Evolutionary conservation across 2,329 filamentous ascomycete species (phyloP), one percentile per base, ranked within the genome.

Genomic region (Ophiostoma novo-ulmi): DNA sequence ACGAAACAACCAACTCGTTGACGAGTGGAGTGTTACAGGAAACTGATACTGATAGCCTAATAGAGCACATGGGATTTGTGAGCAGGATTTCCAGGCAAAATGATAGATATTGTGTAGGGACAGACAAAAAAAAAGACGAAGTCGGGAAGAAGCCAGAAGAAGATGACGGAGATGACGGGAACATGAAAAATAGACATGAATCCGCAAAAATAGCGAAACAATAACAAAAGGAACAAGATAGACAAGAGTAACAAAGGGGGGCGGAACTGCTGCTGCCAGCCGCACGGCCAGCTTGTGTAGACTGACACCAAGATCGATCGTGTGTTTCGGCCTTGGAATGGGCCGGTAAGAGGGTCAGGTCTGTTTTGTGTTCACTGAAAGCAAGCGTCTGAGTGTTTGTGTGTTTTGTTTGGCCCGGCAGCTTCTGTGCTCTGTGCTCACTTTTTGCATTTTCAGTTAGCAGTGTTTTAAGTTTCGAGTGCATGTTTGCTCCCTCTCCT

Each of bases 321-420:
- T 70, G 70, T 70, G 73, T 74, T 73, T 73, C 70, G 68, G 72
- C 26, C 69, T n/a, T 58, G 17, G 55, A 70, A 71, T 71, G 71
- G 73, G 70, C 48, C 70, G 71, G 71, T 70, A 36, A 68, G 39
- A 68, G 58, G 64, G 35, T 41, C 31, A 14, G 61, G 31, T 64
- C 39, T n/a, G 44, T 70, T 35, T 39, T 39, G 69, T 63, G 61
- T 67, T 55, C 41, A 11, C 39, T 35, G 7, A 7, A n/a, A 20
- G 20, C 31, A 22, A 44, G 55, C 39, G 8, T 41, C 48, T 67
- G 26, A n/a, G n/a, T 65, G 22, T 69, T 36, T 65, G 38, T 44
- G 41, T 64, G 26, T 66, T 71, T 69, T 71, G 61, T 44, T 52
- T 70, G 36, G 17, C 26, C 63, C 55, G 70, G 48, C n/a, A 5